These are phyloP conservation scores for Beauveria sp. DNA, from an alignment of 2,329 filamentous ascomycete species.

Conservation along the genomic window DNA sequence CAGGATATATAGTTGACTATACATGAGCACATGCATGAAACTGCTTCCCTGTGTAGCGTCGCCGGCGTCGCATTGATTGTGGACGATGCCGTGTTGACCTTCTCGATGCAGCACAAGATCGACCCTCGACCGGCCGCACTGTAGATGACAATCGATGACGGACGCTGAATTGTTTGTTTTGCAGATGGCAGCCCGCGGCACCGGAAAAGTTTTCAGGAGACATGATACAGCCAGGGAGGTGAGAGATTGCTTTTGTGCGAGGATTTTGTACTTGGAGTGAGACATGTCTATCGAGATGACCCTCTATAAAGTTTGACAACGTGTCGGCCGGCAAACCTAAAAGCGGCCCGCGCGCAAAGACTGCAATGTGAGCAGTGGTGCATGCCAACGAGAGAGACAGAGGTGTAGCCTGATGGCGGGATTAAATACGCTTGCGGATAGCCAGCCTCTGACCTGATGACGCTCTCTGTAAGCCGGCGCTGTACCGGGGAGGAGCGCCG, in stretches of 20 bases:
- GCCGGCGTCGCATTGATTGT: background rate
- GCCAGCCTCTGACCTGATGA: background rate
- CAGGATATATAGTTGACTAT: background rate
- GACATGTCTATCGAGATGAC: slow-evolving; percentile 1
- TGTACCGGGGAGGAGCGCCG: background rate
- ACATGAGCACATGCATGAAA: background rate
- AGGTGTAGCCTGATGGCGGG: too few species aligned
- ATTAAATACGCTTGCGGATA: too few species aligned
- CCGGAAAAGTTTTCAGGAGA: background rate
- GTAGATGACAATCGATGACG: background rate
- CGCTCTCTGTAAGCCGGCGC: background rate
- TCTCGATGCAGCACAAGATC: slow-evolving; percentile 3
- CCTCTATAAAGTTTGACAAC: background rate
- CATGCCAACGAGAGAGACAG: too few species aligned
- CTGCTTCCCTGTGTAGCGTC: background rate
- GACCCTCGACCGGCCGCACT: background rate
- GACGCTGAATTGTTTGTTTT: background rate
- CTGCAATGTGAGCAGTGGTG: background rate
- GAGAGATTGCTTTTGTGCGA: background rate
- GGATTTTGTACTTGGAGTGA: background rate
- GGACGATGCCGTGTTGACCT: slow-evolving; percentile 2
- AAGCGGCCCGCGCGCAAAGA: background rate
- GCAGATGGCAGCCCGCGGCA: background rate
- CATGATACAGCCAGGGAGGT: background rate
- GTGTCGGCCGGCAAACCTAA: background rate